phyloP scores from a whole-genome alignment of 352 stramenopile genomes.

The Phytophthora kernoviae region DNA sequence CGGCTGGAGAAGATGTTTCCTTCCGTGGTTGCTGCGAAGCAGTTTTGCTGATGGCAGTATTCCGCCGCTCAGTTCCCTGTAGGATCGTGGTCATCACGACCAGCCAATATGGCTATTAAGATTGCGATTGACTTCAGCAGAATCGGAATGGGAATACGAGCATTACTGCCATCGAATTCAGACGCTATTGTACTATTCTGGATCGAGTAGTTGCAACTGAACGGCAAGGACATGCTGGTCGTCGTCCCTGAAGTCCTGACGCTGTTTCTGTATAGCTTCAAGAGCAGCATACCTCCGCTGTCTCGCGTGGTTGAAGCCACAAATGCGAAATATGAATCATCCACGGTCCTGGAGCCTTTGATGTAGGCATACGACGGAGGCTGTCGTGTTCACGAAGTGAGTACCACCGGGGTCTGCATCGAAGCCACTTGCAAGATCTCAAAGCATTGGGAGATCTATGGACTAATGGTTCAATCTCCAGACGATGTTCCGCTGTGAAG shows the following conservation, averaged over 20 bases:
- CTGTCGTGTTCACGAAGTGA: slow-evolving; percentile 14
- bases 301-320: slow-evolving; percentile 7
- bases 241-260: slow-evolving; percentile 12
- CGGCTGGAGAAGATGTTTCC: no score
- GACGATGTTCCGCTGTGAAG: slow-evolving; percentile 21
- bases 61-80: no score
- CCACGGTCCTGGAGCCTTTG: slow-evolving; percentile 7
- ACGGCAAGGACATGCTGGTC: slow-evolving; percentile 7
- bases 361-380: slow-evolving; percentile 18
- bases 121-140: no score
- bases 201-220: slow-evolving; percentile 3
- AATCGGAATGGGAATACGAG: no score
- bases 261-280: slow-evolving; percentile 24
- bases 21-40: no score
- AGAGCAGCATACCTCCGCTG: slow-evolving; percentile 10
- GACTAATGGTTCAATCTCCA: slow-evolving; percentile 16
- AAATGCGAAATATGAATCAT: slow-evolving; percentile 5
- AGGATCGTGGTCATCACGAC: no score
- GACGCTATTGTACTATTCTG: no score
- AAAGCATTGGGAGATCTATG: slow-evolving; percentile 16
- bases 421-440: slow-evolving; percentile 9
- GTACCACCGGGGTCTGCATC: slow-evolving; percentile 10
- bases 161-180: no score
- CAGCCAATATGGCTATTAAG: no score
- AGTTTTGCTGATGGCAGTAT: no score